Conservation (phyloP, 306 rosid species). For the Vigna unguiculata region DNA sequence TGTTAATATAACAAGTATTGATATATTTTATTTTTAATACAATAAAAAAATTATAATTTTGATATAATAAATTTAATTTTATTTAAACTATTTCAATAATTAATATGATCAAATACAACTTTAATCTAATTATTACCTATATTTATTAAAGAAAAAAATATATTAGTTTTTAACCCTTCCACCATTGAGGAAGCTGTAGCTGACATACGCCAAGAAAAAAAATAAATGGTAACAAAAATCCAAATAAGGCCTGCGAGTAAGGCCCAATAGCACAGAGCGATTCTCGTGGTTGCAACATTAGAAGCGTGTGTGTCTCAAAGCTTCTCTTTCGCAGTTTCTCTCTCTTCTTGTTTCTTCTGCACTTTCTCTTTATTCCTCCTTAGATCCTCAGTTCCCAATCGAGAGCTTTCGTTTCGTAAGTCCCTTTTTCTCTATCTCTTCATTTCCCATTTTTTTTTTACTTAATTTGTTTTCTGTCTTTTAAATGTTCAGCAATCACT, state of each 20-base stretch:
- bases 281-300: conserved; percentile 38
- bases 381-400: conserved; percentile 45
- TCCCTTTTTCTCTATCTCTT: neutral
- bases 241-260: neutral
- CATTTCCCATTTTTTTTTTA: neutral
- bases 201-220: too few relatives aligned
- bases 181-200: too few relatives aligned
- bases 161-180: too few relatives aligned
- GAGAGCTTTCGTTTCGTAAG: conserved; percentile 49
- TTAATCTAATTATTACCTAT: too few relatives aligned
- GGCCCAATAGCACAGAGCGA: conserved; percentile 41
- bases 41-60: too few relatives aligned
- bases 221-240: neutral
- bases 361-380: neutral
- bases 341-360: neutral
- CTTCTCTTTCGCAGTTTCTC: neutral
- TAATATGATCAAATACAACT: too few relatives aligned
- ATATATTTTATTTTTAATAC: too few relatives aligned
- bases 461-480: neutral
- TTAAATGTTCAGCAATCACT: neutral
- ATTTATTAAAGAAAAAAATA: too few relatives aligned
- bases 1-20: too few relatives aligned
- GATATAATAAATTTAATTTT: too few relatives aligned
- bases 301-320: conserved; percentile 30
- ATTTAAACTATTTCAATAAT: too few relatives aligned